Evolutionary conservation across 176 grass and related monocot species (phyloP), one percentile per base, ranked within the genome.

Genomic region (Cymbopogon citratus): DNA sequence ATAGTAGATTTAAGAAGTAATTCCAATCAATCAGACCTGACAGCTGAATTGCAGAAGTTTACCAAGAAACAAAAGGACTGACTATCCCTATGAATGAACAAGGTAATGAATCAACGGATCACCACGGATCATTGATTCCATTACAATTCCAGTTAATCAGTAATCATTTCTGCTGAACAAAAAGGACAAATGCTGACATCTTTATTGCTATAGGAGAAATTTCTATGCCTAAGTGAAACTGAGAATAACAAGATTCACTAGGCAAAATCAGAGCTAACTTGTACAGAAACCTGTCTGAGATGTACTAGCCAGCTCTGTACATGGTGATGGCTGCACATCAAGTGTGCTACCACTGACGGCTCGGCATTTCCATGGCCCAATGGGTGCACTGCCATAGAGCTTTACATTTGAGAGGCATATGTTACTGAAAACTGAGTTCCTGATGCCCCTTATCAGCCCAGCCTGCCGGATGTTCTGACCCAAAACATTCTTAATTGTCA

Each of bases 371-470:
- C 93, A 97, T 56, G 88, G 76, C 35, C 80, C 67, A 3, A 76
- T 74, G 2, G 35, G 60, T 1, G 52, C 34, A 54, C 69, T 19
- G 10, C 83, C 74, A 36, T 75, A 39, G 1, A 97, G 73, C 39
- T 87, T 97, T 4, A 97, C 86, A 74, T 93, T 91, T 3, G 74
- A 85, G 12, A 97, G 86, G 52, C 88, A 93, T 35, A 97, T 87
- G n/a, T 36, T 81, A 33, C 81, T 97, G 84, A 97, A 97, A 38
- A 80, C 83, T 0, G 80, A 91, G 39, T 85, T 76, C 15, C 71
- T 89, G 71, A 93, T 97, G 23, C 93, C 93, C 45, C 81, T 75
- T 36, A 93, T 85, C 31, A 84, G 71, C 24, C 91, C 88, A 5
- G 94, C 87, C 73, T 91, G 90, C 52, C 86, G 62, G 59, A 97